Evolutionary conservation across 345 rosid genomes (phyloP).

Genomic region (Aethionema arabicum): DNA sequence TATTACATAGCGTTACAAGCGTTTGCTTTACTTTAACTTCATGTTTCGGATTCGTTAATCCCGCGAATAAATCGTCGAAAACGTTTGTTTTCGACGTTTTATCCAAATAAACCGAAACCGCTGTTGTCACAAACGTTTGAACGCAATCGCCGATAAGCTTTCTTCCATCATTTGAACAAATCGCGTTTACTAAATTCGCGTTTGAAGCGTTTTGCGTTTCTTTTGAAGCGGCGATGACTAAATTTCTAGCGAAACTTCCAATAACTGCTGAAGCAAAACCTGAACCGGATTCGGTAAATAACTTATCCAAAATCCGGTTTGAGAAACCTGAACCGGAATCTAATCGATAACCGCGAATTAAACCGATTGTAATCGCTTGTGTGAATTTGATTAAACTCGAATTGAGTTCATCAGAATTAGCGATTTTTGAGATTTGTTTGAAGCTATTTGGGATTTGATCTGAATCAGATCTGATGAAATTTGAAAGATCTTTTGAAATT

Average conservation of each 20-base stretch:
- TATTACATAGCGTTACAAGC: conserved; percentile 56
- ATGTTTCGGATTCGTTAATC: conserved; percentile 74
- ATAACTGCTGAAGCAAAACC: conserved; percentile 77
- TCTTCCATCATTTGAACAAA: conserved; percentile 48
- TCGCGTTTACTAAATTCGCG: conserved; percentile 43
- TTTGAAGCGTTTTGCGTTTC: conserved; percentile 7
- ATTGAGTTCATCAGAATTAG: conserved; percentile 55
- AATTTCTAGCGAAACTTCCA: conserved; percentile 79
- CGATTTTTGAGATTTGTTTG: conserved; percentile 66
- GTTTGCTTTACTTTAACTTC: conserved; percentile 49
- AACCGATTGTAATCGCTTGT: conserved; percentile 56
- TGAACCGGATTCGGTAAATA: conserved; percentile 59
- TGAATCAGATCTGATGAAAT: conserved; percentile 57
- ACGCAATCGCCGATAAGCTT: conserved; percentile 66
- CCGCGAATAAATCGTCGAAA: conserved; percentile 62
- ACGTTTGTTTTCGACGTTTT: conserved; percentile 63
- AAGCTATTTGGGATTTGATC: conserved; percentile 71
- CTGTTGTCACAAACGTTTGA: conserved; percentile 69
- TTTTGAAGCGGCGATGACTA: conserved; percentile 45
- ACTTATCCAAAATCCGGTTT: conserved; percentile 60
- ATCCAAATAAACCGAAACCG: conserved; percentile 81
- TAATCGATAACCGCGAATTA: conserved; percentile 43
- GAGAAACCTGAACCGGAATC: conserved; percentile 43
- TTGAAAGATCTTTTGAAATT: conserved; percentile 54
- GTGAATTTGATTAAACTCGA: conserved; percentile 45